A percentile compares a stretch with the other conserved stretches of the same genome.
These are phyloP conservation scores for Cladosporium phlei DNA, from an alignment of 2,329 filamentous ascomycete genomes.

Conservation along the genomic window DNA sequence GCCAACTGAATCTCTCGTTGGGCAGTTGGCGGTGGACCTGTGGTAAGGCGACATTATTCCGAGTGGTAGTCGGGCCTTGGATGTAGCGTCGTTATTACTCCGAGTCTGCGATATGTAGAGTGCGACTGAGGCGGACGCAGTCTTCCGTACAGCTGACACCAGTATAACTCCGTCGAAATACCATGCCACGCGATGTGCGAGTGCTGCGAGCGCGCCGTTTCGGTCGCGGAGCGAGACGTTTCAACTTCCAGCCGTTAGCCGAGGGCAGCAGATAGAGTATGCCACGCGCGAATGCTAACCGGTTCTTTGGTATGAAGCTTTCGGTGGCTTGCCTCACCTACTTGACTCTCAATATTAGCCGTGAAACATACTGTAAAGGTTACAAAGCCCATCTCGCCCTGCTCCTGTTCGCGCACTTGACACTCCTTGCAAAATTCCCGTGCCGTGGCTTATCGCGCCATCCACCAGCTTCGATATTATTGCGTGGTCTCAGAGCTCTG, in stretches of 20 bases:
- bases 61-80: too few relatives aligned
- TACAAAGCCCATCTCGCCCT: too few relatives aligned
- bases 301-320: not conserved
- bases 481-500: too few relatives aligned
- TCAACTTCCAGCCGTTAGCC: conserved; percentile 8
- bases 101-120: too few relatives aligned
- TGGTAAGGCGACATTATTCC: too few relatives aligned
- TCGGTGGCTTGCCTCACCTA: not conserved
- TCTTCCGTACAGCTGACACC: conserved; percentile 3
- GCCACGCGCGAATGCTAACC: conserved; percentile 4
- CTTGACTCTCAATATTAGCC: too few relatives aligned
- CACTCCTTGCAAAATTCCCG: not conserved
- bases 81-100: too few relatives aligned
- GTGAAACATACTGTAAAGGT: too few relatives aligned
- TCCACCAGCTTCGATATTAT: too few relatives aligned
- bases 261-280: conserved; percentile 5
- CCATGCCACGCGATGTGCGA: not conserved
- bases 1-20: conserved; percentile 3
- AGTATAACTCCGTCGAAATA: not conserved
- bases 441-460: too few relatives aligned
- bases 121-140: conserved; percentile 1
- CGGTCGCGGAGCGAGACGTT: conserved; percentile 6
- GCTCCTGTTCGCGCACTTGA: not conserved
- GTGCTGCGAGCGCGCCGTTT: conserved; percentile 1
- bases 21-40: not conserved